Percentiles rank a stretch among this genome's conserved stretches.
phyloP scores from a whole-genome alignment of 225 moss, liverwort and hornwort species.

The Anthoceros angustus region DNA sequence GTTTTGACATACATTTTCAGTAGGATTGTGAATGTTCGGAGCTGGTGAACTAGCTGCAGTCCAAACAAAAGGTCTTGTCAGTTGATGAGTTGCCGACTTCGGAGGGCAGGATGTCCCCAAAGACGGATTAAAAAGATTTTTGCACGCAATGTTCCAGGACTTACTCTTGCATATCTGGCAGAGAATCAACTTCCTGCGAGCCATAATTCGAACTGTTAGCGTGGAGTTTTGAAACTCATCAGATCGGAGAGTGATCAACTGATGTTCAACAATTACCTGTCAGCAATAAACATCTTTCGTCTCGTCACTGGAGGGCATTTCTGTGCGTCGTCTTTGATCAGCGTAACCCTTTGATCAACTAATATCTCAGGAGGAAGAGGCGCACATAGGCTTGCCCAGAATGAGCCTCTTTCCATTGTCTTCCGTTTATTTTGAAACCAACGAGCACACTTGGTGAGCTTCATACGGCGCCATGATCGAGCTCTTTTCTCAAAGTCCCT shows the following conservation, averaged over 20 bases:
- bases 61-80: background rate
- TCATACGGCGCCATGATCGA: background rate
- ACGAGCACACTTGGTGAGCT: background rate
- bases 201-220: background rate
- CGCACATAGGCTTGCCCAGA: background rate
- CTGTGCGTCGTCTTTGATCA: background rate
- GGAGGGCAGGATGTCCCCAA: no score
- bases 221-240: no score
- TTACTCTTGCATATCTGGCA: background rate
- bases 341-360: background rate
- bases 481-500: background rate
- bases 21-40: background rate
- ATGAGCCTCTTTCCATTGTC: background rate
- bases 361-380: background rate
- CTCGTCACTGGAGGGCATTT: background rate
- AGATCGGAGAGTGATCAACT: no score
- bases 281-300: background rate
- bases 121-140: no score
- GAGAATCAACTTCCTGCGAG: background rate
- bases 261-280: no score
- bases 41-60: background rate
- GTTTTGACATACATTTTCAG: background rate
- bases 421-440: background rate
- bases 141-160: no score
- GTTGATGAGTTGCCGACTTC: no score